phyloP scores from a whole-genome alignment of 108 stramenopile genomes.

The Fistulifera pelliculosa region DNA sequence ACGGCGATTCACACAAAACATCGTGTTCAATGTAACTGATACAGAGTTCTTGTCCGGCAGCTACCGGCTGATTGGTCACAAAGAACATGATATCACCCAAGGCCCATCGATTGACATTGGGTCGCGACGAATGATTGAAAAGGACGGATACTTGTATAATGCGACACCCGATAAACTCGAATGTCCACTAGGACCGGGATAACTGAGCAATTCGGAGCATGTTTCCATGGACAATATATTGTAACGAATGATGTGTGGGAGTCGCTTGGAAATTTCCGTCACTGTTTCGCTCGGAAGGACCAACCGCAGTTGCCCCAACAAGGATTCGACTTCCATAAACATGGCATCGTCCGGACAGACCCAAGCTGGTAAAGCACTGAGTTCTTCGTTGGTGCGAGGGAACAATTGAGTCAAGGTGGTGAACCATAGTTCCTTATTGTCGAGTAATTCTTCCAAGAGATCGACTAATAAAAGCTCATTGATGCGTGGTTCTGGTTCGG shows the following conservation, averaged over 20 bases:
- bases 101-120: conserved; percentile 54
- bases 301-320: conserved; percentile 11
- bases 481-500: conserved; percentile 22
- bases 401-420: conserved; percentile 40
- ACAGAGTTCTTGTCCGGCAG: conserved; percentile 46
- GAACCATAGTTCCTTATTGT: conserved; percentile 43
- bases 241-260: conserved; percentile 70
- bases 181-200: conserved; percentile 49
- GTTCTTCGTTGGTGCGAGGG: conserved; percentile 38
- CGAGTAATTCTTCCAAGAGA: conserved; percentile 29
- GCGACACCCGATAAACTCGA: conserved; percentile 42
- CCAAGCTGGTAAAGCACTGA: conserved; percentile 42
- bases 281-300: conserved; percentile 10
- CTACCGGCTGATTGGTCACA: conserved; percentile 56
- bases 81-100: conserved; percentile 80
- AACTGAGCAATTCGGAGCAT: conserved; percentile 49
- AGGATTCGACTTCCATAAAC: conserved; percentile 26
- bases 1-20: conserved; percentile 50
- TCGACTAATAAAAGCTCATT: conserved; percentile 54
- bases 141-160: conserved; percentile 49
- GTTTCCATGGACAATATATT: conserved; percentile 60
- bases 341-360: conserved; percentile 35
- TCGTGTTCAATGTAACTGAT: conserved; percentile 78
- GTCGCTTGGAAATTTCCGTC: conserved; percentile 41
- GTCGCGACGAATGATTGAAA: conserved; percentile 54